A percentile compares a stretch with the other conserved stretches of the same genome.
These are phyloP conservation scores for Penicillium rolfsii DNA, from an alignment of 2,329 filamentous ascomycete species.

Conservation along the genomic window DNA sequence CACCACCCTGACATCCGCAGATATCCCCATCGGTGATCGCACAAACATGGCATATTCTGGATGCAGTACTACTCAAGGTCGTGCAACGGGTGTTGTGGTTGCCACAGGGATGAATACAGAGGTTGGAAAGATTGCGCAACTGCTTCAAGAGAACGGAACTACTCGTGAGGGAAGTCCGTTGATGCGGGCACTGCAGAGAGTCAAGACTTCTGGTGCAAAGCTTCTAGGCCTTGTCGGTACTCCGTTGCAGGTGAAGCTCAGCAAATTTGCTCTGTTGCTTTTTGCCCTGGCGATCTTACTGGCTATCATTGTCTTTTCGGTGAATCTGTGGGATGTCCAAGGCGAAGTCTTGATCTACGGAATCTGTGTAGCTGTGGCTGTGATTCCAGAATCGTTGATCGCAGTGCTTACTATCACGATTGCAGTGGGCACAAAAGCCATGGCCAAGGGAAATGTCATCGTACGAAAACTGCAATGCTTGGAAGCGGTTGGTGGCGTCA, in stretches of 20 bases:
- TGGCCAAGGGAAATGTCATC: slow-evolving; percentile 58
- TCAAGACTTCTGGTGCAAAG: slow-evolving; percentile 52
- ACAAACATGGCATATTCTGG: slow-evolving; percentile 65
- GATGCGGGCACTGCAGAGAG: slow-evolving; percentile 41
- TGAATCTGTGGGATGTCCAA: slow-evolving; percentile 59
- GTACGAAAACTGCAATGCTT: slow-evolving; percentile 58
- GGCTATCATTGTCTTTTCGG: slow-evolving; percentile 65
- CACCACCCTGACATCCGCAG: slow-evolving; percentile 28
- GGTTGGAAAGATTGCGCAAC: slow-evolving; percentile 62
- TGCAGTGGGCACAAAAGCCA: slow-evolving; percentile 58
- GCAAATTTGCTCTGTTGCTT: slow-evolving; percentile 79
- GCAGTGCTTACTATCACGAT: slow-evolving; percentile 66
- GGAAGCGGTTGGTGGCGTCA: slow-evolving; percentile 61
- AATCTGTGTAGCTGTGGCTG: slow-evolving; percentile 61
- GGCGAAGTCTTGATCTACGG: slow-evolving; percentile 64
- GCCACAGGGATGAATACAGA: slow-evolving; percentile 65
- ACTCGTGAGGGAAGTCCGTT: slow-evolving; percentile 19
- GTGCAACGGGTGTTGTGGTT: slow-evolving; percentile 61
- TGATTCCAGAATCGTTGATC: slow-evolving; percentile 67
- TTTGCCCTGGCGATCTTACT: slow-evolving; percentile 71
- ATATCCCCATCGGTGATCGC: slow-evolving; percentile 56
- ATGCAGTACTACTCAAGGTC: slow-evolving; percentile 62
- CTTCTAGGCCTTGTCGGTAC: slow-evolving; percentile 66
- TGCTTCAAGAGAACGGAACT: slow-evolving; percentile 56
- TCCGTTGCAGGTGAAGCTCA: slow-evolving; percentile 80